Base-by-base conservation (phyloP, 768 basidiomycete genomes). In the Russula emetica region DNA sequence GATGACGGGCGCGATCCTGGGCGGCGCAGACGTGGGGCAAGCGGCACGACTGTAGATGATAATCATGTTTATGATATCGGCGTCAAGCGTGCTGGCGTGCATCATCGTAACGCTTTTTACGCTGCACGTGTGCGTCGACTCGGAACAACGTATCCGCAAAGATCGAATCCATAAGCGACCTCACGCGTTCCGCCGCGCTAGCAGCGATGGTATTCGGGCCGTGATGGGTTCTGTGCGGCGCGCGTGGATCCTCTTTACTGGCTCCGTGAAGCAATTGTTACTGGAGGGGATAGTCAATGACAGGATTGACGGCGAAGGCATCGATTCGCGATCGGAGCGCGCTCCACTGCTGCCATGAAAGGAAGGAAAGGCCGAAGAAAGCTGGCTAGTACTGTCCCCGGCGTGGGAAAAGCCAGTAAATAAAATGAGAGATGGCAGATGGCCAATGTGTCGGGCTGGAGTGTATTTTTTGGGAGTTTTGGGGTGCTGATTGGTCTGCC, bases 1-100 rank as follows among this genome's bases (percentile, higher is more conserved):
- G 90, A 92, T 94, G 90, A 92, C 90, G 0, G 93, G 93, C 67
- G 91, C 93, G 6, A 87, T 95, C 64, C 84, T 94, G 16, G 94
- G 90, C 16, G 93, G 92, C 0, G 83, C 88, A 11, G 86, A 87
- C 34, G 90, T 94, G 47, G 80, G 90, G 20, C 91, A 93, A 74
- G 94, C 94, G 0, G 90, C 91, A 2, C 84, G 85, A 60, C 76
- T 95, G n/a, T 93, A 95, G 69, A 94, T 94, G 88, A 85, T 95
- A 62, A 92, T 96, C 76, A 90, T 94, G 86, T 94, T 96, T 75
- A 90, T 94, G 88, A 92, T 94, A 53, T 86, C 86, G 2, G 85
- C 92, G 0, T 82, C 85, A 62, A 88, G 88, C 0, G 84, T 86
- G 0, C 80, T 95, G 26, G 83, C 88, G 16, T 80, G 86, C 3